Base-by-base conservation (phyloP, 2,329 filamentous ascomycete species). In the Elsinoe perseae region DNA sequence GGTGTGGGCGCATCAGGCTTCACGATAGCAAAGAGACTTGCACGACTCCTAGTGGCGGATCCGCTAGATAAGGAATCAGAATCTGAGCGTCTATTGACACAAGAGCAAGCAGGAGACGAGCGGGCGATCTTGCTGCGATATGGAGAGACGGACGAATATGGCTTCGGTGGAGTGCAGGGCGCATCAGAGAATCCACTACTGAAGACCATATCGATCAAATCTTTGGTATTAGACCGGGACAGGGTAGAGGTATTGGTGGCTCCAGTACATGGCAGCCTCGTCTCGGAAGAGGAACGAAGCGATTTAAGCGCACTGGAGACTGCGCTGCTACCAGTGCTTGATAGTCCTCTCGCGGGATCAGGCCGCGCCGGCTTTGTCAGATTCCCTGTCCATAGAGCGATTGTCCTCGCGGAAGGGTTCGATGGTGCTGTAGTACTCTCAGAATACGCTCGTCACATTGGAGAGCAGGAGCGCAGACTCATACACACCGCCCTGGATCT, bases 341-440 rank as follows among this genome's bases (percentile, higher is more conserved):
- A 87, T 18, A 86, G 88, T 40, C 81, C 81, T 1, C 79, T 76
- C 4, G 83, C 85, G 12, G 78, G 77, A 59, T 81, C 80, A 14
- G 83, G 84, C 7, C 77, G 82, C 59, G 79, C 82, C 57, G 83
- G 83, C 10, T 79, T 83, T 14, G 77, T 93, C 40, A 82, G 83
- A 5, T 89, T 89, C 43, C 91, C 92, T 0, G 89, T 96, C 1
- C 92, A 97, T 67, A 87, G 85, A 66, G 82, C 85, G 0, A 71
- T 96, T 14, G 64, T 96, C 8, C 79, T 95, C 7, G 84, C 83
- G 0, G 79, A 87, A 50, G 90, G 89, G 0, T 72, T 95, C 2
- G 73, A 80, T 54, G 89, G 86, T 6, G 81, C 86, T 1, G 76
- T 84, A 4, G 74, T 78, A 1, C 79, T 70, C 69, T 66, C 73